Evolutionary conservation across 1,284 basidiomycete genomes (phyloP), one percentile per base, ranked within the genome.

Genomic region (Paramarasmius palmivorus): DNA sequence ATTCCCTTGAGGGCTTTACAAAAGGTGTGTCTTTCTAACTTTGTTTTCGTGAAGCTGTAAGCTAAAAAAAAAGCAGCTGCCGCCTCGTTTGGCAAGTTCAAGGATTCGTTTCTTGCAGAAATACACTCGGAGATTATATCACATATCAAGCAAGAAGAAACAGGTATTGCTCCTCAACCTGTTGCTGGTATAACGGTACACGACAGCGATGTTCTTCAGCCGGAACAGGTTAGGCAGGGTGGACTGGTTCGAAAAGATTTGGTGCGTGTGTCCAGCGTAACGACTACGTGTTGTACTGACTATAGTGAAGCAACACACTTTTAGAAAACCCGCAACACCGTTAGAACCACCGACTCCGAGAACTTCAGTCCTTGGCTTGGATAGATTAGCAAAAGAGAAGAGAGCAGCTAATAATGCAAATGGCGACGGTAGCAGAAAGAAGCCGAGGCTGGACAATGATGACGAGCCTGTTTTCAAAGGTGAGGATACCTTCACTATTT

Each of bases 301-400:
- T n/a, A n/a, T n/a, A n/a, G n/a, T 38, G 41, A 38, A 91, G 91
- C 78, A 76, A 66, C 92, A 93, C 60, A 84, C 83, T 0, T 95
- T 95, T 70, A 81, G 83, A 50, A 76, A 84, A 63, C 92, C 92
- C 0, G 79, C 81, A 0, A 85, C 81, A 57, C 81, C 86, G 20
- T 71, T 90, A 15, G 86, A 88, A 63, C 87, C 89, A 7, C 82
- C 83, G 9, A 88, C 86, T 14, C 87, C 88, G 3, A 76, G 88
- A 35, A 70, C 82, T 0, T 96, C 93, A 1, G 63, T 92, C 1
- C 81, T 97, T 0, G 94, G 95, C 0, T 76, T 98, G 4, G 95
- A 98, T 67, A 81, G 79, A 32, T 78, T 98, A 2, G 95, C 95
- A 0, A 84, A 82, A 54, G 92, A 95, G 67, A 98, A 97, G 71